These are phyloP conservation scores for Tephrocybe sp. DNA, from an alignment of 768 basidiomycete species.

Conservation along the genomic window DNA sequence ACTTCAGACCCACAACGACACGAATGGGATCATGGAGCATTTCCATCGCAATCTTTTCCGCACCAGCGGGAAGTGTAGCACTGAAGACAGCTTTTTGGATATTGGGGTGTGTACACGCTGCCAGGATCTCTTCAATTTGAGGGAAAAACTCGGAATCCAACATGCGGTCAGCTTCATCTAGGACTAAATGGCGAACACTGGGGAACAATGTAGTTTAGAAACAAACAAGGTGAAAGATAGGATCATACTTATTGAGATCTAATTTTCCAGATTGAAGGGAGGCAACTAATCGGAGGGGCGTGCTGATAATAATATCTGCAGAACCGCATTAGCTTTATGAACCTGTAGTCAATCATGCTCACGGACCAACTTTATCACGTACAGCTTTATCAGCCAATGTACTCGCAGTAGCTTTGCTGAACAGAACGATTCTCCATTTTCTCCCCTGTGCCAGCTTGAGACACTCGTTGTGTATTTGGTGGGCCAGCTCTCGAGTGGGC, in stretches of 20 bases:
- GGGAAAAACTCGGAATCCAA: conserved; percentile 84
- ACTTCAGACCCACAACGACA: conserved; percentile 97
- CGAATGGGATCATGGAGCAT: conserved; percentile 86
- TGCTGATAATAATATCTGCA: conserved; percentile 87
- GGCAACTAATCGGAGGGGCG: conserved; percentile 84
- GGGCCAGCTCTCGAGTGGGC: conserved; percentile 93
- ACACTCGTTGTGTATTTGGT: conserved; percentile 93
- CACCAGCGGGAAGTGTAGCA: conserved; percentile 88
- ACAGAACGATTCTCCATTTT: conserved; percentile 79
- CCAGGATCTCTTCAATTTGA: conserved; percentile 86
- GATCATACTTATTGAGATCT: conserved; percentile 63
- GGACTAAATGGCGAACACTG: conserved; percentile 81
- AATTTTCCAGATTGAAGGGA: conserved; percentile 68
- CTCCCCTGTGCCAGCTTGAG: conserved; percentile 75
- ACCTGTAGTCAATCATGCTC: conserved; percentile 5
- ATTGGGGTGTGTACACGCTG: conserved; percentile 63
- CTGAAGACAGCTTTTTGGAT: conserved; percentile 91
- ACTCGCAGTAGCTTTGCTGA: conserved; percentile 87
- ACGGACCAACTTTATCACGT: conserved; percentile 72
- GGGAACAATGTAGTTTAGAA: neutral
- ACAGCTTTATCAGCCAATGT: conserved; percentile 72
- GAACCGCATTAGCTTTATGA: conserved; percentile 5
- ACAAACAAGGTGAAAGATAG: neutral
- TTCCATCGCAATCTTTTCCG: conserved; percentile 82
- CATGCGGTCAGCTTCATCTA: conserved; percentile 92